phyloP scores from a whole-genome alignment of 208 protist genomes.

The Acanthamoeba triangularis region DNA sequence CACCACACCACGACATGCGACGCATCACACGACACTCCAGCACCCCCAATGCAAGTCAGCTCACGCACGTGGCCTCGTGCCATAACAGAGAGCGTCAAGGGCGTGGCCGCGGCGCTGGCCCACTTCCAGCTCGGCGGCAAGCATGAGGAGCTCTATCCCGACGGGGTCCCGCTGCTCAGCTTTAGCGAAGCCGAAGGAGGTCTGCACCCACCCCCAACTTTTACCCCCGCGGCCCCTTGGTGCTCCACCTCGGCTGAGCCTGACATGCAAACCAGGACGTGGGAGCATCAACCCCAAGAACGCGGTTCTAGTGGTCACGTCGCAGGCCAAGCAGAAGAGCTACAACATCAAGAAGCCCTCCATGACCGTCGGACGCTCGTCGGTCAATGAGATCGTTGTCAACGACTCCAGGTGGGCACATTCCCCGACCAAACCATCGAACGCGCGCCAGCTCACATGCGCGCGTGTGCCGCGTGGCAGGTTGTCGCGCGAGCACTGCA shows the following conservation, averaged over 20 bases:
- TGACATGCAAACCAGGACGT: not conserved
- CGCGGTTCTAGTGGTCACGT: not conserved
- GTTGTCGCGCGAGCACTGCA: constrained; percentile 33
- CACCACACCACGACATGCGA: not conserved
- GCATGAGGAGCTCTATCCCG: not conserved
- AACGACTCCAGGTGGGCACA: constrained; percentile 4
- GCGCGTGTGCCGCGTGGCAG: not conserved
- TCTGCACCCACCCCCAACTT: not conserved
- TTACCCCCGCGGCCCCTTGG: not conserved
- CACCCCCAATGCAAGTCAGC: too few relatives aligned
- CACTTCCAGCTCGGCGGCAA: constrained; percentile 3
- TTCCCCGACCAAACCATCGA: too few relatives aligned
- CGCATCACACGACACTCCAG: not conserved
- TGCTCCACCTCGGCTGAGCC: not conserved
- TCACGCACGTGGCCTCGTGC: not conserved
- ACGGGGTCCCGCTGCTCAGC: not conserved
- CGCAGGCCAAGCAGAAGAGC: not conserved
- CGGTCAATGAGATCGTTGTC: not conserved
- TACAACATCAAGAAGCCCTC: constrained; percentile 37
- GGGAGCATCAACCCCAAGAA: not conserved
- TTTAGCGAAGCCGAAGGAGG: not conserved
- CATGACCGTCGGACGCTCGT: not conserved
- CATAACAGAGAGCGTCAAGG: constrained; percentile 7
- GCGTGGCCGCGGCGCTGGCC: not conserved
- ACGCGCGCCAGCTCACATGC: not conserved